Evolutionary conservation across 2,329 filamentous ascomycete species (phyloP), one percentile per base, ranked within the genome.

Genomic region (Neonectria neomacrospora): DNA sequence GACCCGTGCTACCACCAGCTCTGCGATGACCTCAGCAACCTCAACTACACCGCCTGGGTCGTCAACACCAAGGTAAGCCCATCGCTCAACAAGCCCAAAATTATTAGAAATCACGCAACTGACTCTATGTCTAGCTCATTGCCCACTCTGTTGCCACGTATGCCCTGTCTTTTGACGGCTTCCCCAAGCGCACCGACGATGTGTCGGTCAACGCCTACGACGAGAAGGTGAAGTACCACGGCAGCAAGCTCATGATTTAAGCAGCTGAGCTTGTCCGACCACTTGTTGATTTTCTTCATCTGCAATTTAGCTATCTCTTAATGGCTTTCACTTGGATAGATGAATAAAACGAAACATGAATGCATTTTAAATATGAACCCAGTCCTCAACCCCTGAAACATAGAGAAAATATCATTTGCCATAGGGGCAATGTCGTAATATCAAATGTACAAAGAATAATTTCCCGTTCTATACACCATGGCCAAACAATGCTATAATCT

Each of bases 81-180:
- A 12, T 32, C 47, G 30, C 23, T 2, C 54, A 12, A 5, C 7
- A 3, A n/a, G 45, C 44, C 3, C 30, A 22, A 50, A 8, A n/a
- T 14, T 8, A 37, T 14, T 52, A 3, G 14, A 14, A 10, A 39
- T 39, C 16, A 34, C 52, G 20, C 30, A 20, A 54, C 71, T 75
- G 56, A 76, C 62, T 22, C 22, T 63, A 18, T 32, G 30, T 52
- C 3, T 57, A 87, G 85, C 80, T 89, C 37, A 90, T 94, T 68
- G 90, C 91, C 3, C 89, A 91, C 77, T 89, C 88, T 1, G 87
- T 92, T n/a, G 91, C 90, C 1, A 90, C 87, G 0, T 93, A 88
- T 71, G 90, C 90, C 11, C 74, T 80, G 3, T 90, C 88, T 0
- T 88, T 92, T 67, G 81, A 90, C 5, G 87, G 84, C 10, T 90